Base-by-base conservation (phyloP, 139 green algal species). In the Nannochloris sp. region DNA sequence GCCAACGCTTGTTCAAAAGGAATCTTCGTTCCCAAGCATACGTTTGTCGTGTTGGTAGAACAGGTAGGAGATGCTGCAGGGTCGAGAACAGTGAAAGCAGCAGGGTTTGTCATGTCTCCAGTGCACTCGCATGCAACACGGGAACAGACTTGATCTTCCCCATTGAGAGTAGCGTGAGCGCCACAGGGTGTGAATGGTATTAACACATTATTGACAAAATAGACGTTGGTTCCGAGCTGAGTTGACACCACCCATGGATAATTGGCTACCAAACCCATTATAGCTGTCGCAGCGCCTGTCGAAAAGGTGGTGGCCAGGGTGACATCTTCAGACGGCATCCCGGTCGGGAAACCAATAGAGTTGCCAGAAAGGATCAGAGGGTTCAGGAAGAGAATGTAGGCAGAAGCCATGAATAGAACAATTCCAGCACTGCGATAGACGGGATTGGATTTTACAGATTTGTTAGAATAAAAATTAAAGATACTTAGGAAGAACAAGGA, bases 191-290 rank as follows among this genome's bases (percentile, higher is more conserved):
- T n/a, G 19, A n/a, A 13, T 4, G 67, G 64, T 32, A 55, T 29
- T 2, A 81, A 65, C 0, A 78, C 57, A n/a, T 78, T 72, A 35
- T 69, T 61, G 1, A 84, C 78, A 67, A 84, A 86, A 46, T 80
- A 86, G 32, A 62, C 66, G 57, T 86, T 86, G 19, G 76, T 86
- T 36, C 78, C 78, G 12, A 68, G 61, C 38, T 68, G 61, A 24
- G 54, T 46, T 10, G 39, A 44, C 25, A 68, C 27, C 13, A 68
- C 61, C 56, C 56, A 63, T 6, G 56, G 61, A 25, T 68, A 68
- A 51, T 68, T 68, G 42, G 48, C 61, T 13, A 68, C 2, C 12
- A 68, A 19, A 12, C 36, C 27, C 61, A 68, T 68, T 12, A 23
- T 19, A 1, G 60, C 35, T 35, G 61, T 68, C 48, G 39, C 61